These are phyloP conservation scores for Melanopsichium pennsylvanicum DNA, from an alignment of 1,284 basidiomycete species.

Conservation along the genomic window DNA sequence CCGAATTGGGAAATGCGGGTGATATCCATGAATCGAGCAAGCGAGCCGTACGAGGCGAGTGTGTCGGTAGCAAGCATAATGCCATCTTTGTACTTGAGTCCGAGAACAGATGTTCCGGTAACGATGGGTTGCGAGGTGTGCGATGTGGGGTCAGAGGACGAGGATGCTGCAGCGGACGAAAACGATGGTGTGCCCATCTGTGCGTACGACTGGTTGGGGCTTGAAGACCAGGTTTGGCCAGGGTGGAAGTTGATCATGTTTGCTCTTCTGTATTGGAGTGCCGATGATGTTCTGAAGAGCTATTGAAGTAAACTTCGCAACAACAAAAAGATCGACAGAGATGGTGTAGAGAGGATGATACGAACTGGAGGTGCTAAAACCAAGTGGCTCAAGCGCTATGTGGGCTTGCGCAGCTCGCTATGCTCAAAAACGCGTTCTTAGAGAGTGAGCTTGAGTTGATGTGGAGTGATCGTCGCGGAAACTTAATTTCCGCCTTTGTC, in stretches of 20 bases:
- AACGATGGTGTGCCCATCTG: conserved; percentile 17
- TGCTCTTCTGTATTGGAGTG: too few species aligned
- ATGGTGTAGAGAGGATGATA: background rate
- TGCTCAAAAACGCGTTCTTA: conserved; percentile 18
- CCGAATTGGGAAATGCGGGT: conserved; percentile 86
- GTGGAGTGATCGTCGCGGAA: conserved; percentile 45
- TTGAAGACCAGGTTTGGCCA: conserved; percentile 50
- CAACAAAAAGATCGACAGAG: background rate
- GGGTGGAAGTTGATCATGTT: conserved; percentile 44
- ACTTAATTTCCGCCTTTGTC: too few species aligned
- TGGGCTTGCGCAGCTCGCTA: conserved; percentile 27
- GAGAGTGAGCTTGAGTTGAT: conserved; percentile 3
- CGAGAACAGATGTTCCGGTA: conserved; percentile 94
- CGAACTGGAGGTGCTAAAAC: too few species aligned
- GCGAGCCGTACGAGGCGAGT: conserved; percentile 94
- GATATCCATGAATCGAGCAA: conserved; percentile 95
- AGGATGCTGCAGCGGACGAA: conserved; percentile 64
- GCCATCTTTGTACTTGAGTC: conserved; percentile 91
- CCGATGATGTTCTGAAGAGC: too few species aligned
- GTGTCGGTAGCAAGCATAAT: conserved; percentile 99
- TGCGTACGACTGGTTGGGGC: conserved; percentile 25
- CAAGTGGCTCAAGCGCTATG: conserved; percentile 37
- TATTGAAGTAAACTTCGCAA: too few species aligned
- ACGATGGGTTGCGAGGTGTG: conserved; percentile 82
- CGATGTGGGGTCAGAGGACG: conserved; percentile 33